Base-by-base conservation (phyloP, 1,139 yeast genomes). In the Sugiyamaella xylanicola region DNA sequence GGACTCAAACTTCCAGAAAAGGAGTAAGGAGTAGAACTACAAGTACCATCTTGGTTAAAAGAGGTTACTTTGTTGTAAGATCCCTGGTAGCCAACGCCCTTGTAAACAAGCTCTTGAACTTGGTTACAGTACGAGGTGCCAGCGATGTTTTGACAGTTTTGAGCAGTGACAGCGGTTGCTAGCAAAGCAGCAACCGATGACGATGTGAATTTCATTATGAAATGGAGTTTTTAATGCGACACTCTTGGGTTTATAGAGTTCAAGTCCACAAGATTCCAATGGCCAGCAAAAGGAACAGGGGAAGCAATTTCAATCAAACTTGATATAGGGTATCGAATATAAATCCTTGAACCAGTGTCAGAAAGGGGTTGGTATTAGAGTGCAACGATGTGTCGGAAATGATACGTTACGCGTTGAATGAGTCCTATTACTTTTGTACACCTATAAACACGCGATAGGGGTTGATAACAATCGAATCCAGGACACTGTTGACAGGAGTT, bases 81-180 rank as follows among this genome's bases (percentile, higher is more conserved):
- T 58, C 97, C 97, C 9, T 86, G 74, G 72, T 78, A 88, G 25
- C 98, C 97, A 56, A 92, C 80, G 61, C 83, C 83, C 55, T 77
- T 65, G 77, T 87, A 93, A 59, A 78, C 75, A 62, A 92, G 80
- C 63, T 88, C 90, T 59, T 75, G 67, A 58, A 90, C 87, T 61
- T 82, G 72, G 61, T 80, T 74, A 75, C 97, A 90, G 81, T 86
- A 91, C 78, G 86, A 87, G 80, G 89, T 90, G 62, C 97, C 97
- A 51, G 67, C 70, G 40, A 66, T 63, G 37, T 63, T 53, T 48
- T 59, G 61, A 58, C 72, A 68, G 25, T 58, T 59, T 39, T 56
- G 53, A 25, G 62, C 61, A 51, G 55, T 51, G 42, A 55, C 63
- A 36, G 56, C 48, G 15, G 57, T 56, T 43, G 64, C 45, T 42